Conservation (phyloP, 345 rosid genomes). For the Eucalyptus coolabah region DNA sequence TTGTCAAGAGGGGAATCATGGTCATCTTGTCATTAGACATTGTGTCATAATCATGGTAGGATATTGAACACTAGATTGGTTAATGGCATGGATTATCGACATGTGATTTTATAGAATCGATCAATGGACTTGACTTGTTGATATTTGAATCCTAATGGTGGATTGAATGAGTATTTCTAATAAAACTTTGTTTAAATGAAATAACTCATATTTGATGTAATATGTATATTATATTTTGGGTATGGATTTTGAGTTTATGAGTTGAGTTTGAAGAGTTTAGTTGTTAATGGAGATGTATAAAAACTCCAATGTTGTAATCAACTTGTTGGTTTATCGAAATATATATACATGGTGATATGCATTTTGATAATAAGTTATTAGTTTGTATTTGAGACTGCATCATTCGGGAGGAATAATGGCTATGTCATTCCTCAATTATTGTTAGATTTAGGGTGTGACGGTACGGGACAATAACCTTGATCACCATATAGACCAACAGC, state of each 20-base stretch:
- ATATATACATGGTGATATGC: neutral
- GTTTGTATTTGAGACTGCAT: neutral
- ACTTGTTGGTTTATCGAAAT: neutral
- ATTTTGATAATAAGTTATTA: neutral
- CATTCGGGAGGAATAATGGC: rapidly evolving
- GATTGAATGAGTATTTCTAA: neutral
- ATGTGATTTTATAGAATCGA: neutral
- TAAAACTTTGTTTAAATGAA: neutral
- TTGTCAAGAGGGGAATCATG: neutral
- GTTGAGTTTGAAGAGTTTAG: neutral
- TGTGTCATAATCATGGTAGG: neutral
- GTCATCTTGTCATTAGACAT: rapidly evolving
- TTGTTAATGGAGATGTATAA: neutral
- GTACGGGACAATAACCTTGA: neutral
- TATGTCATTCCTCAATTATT: neutral
- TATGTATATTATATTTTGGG: neutral
- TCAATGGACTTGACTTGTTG: neutral
- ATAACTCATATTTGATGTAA: neutral
- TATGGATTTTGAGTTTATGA: neutral
- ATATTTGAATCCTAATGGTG: too few species aligned
- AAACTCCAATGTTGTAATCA: rapidly evolving
- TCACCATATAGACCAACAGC: neutral
- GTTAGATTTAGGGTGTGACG: neutral
- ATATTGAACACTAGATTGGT: neutral
- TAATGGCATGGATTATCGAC: rapidly evolving